These are phyloP conservation scores for Pythium brachiatum DNA, from an alignment of 352 stramenopile genomes.

Conservation along the genomic window DNA sequence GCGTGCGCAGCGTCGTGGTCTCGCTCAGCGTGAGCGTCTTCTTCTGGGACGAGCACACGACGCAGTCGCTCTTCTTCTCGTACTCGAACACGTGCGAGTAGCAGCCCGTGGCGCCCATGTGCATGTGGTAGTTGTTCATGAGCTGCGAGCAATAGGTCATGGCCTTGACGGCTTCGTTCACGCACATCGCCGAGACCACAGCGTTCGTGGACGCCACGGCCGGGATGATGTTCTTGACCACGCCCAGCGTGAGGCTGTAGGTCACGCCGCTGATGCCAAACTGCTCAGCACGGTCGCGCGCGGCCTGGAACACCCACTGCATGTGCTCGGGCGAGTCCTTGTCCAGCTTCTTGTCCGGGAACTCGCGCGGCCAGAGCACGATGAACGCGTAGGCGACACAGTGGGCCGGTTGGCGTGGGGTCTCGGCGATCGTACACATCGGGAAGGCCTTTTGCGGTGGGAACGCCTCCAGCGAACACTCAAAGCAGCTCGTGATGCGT, in stretches of 20 bases:
- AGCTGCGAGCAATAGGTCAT: slow-evolving; percentile 95
- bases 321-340: slow-evolving; percentile 97
- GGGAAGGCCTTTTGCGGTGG: slow-evolving; percentile 95
- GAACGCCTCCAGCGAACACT: slow-evolving; percentile 98
- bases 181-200: slow-evolving; percentile 94
- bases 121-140: slow-evolving; percentile 99
- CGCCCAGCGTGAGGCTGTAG: slow-evolving; percentile 96
- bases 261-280: slow-evolving; percentile 96
- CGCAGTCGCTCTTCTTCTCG: slow-evolving; percentile 88
- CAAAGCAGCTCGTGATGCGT: slow-evolving; percentile 97
- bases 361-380: slow-evolving; percentile 93
- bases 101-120: slow-evolving; percentile 94
- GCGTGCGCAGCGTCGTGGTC: slow-evolving; percentile 47
- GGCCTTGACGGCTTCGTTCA: slow-evolving; percentile 96
- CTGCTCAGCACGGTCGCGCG: slow-evolving; percentile 87
- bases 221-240: slow-evolving; percentile 99
- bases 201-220: slow-evolving; percentile 97
- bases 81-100: slow-evolving; percentile 98
- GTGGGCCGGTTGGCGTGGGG: slow-evolving; percentile 95
- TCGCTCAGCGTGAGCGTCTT: slow-evolving; percentile 60
- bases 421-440: slow-evolving; percentile 98
- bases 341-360: slow-evolving; percentile 95
- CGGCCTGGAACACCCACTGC: slow-evolving; percentile 95
- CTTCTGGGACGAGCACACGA: slow-evolving; percentile 81
- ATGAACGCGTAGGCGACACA: slow-evolving; percentile 98